Evolutionary conservation across 1,284 basidiomycete species (phyloP).

Genomic region (Melampsora americana): DNA sequence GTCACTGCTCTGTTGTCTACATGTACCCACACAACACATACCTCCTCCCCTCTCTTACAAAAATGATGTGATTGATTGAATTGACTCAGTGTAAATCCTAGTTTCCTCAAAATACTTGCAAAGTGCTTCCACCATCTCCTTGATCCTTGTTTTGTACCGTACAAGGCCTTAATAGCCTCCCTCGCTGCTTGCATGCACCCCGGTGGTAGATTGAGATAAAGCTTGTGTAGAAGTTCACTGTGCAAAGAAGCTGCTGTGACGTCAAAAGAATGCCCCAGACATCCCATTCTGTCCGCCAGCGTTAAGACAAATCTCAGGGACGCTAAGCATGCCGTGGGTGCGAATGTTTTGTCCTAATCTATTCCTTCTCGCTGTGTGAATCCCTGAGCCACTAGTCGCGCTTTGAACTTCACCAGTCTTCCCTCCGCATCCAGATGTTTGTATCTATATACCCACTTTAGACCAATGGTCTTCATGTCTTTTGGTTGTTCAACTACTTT

Average conservation of each 20-base stretch:
- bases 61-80: conserved; percentile 5
- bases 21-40: conserved; percentile 17
- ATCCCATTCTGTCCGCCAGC: background rate
- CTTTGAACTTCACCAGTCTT: background rate
- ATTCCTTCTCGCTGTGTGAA: background rate
- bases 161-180: too few relatives aligned
- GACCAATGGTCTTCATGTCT: background rate
- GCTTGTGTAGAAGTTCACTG: too few relatives aligned
- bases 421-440: background rate
- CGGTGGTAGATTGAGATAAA: too few relatives aligned
- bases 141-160: background rate
- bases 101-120: background rate
- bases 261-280: conserved; percentile 27
- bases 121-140: conserved; percentile 22
- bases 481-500: background rate
- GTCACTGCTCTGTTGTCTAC: conserved; percentile 10
- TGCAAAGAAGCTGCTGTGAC: conserved; percentile 29
- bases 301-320: conserved; percentile 13
- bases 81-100: background rate
- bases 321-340: conserved; percentile 22
- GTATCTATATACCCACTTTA: background rate
- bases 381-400: background rate
- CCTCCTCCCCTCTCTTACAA: background rate
- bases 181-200: too few relatives aligned
- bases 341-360: conserved; percentile 17